Base-by-base conservation (phyloP, 805 yeast genomes). In the Candida sanyiensis region DNA sequence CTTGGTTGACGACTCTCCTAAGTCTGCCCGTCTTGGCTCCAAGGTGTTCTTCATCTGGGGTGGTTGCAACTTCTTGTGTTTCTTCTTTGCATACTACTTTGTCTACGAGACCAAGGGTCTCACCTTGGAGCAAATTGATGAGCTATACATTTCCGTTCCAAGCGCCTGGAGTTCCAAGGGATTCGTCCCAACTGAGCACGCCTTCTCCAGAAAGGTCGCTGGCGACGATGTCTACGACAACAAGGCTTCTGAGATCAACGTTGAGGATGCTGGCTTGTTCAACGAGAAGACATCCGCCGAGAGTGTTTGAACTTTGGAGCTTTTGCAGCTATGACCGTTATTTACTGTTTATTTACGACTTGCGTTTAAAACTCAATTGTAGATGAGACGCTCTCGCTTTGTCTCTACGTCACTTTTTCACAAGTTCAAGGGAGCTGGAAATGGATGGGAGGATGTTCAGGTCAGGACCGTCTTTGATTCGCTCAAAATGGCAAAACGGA, bases 41-140 rank as follows among this genome's bases (percentile, higher is more conserved):
- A 75, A 73, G 49, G 82, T 80, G 32, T 80, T 80, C 64, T 83
- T 79, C 61, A 74, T 83, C 37, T 83, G 88, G 85, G 89, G 88
- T 29, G 78, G 80, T 7, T 78, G 80, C 63, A 67, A 74, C 57
- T 54, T 72, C 37, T 64, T 76, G 47, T 69, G 79, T 35, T 64
- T 73, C 61, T 62, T 75, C 61, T 77, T 72, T 58, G 79, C 75
- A 25, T 78, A 64, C 63, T 64, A 71, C 62, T 64, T 64, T 45
- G 73, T 78, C 48, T 71, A 72, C 45, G 86, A 81, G 62, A 80
- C 87, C 28, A 77, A 75, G 61, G 82, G 83, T 43, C 70, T 77
- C 49, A 63, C 77, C 20, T 70, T 81, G 56, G 87, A 81, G 59
- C 80, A 80, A 56, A 75, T 81, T 48, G 84, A 76, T 56, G 75